Percentiles rank a stretch among this genome's conserved stretches.
Evolutionary conservation across 192 early-diverging fungal species (phyloP).

Genomic region (Spizellomyces punctatus): DNA sequence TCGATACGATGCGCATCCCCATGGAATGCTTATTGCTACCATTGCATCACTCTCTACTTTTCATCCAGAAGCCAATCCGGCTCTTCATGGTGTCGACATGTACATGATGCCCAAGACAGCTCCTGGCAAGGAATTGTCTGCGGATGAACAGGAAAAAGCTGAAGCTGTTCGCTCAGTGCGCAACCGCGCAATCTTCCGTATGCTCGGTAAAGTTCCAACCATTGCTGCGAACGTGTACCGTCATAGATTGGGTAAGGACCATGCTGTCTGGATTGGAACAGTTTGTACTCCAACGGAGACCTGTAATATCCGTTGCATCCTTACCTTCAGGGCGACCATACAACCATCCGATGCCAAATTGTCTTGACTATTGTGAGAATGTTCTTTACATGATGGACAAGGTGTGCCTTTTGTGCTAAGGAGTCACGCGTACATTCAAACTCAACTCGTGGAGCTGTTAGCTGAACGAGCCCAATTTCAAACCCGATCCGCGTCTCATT

Average conservation of each 20-base stretch:
- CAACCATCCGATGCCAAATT: slow-evolving; percentile 49
- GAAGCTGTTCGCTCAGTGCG: slow-evolving; percentile 32
- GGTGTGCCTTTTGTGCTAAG: background rate
- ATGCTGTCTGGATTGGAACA: background rate
- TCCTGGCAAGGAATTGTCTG: slow-evolving; percentile 18
- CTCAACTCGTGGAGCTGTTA: background rate
- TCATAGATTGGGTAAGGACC: slow-evolving; percentile 54
- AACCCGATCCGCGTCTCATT: slow-evolving; percentile 47
- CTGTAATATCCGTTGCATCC: too few species aligned
- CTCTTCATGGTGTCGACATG: slow-evolving; percentile 53
- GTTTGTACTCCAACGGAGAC: background rate
- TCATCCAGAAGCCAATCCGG: slow-evolving; percentile 72
- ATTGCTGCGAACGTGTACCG: slow-evolving; percentile 64
- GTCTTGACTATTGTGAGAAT: slow-evolving; percentile 46
- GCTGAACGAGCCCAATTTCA: slow-evolving; percentile 50
- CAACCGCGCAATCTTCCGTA: slow-evolving; percentile 60
- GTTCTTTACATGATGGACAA: slow-evolving; percentile 55
- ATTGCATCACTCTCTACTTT: slow-evolving; percentile 66
- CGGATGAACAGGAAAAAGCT: slow-evolving; percentile 25
- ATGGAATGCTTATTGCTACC: slow-evolving; percentile 65
- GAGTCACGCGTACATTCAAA: background rate
- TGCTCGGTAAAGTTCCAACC: slow-evolving; percentile 67
- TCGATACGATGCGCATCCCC: slow-evolving; percentile 70
- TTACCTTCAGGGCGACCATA: slow-evolving; percentile 33
- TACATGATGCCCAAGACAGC: slow-evolving; percentile 45